Evolutionary conservation across 352 stramenopile genomes (phyloP).

Genomic region (Phytophthora capsici): DNA sequence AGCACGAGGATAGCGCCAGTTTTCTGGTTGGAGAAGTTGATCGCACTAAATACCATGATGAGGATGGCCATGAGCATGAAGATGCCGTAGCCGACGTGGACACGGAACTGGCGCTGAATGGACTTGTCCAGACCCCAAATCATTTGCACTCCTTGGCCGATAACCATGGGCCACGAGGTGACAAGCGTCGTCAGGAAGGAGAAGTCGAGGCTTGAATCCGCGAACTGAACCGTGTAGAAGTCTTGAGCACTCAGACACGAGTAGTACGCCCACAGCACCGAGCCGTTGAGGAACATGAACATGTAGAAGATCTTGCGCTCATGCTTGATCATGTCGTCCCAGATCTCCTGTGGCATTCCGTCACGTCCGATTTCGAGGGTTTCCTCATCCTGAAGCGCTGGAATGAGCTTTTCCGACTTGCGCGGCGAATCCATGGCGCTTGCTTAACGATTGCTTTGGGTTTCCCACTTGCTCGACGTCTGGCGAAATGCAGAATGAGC

Average conservation of each 20-base stretch:
- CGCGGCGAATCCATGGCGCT: slow-evolving; percentile 28
- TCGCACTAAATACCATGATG: slow-evolving; percentile 66
- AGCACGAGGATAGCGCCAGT: slow-evolving; percentile 56
- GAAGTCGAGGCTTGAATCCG: slow-evolving; percentile 55
- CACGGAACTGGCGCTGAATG: slow-evolving; percentile 42
- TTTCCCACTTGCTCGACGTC: slow-evolving; percentile 9
- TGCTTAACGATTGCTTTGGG: neutral
- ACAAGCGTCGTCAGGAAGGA: slow-evolving; percentile 67
- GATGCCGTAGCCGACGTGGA: slow-evolving; percentile 53
- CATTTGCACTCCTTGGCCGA: slow-evolving; percentile 63
- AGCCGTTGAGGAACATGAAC: slow-evolving; percentile 73
- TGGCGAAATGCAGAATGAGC: slow-evolving; percentile 28
- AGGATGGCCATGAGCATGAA: slow-evolving; percentile 55
- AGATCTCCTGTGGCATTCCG: slow-evolving; percentile 59
- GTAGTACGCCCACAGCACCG: slow-evolving; percentile 77
- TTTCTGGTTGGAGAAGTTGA: slow-evolving; percentile 50
- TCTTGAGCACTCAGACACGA: slow-evolving; percentile 73
- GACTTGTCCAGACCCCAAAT: slow-evolving; percentile 60
- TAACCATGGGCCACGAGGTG: slow-evolving; percentile 63
- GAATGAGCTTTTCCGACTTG: slow-evolving; percentile 52
- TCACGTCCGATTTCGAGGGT: slow-evolving; percentile 32
- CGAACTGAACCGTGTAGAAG: slow-evolving; percentile 62
- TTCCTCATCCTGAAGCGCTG: slow-evolving; percentile 19
- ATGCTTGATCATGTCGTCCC: slow-evolving; percentile 58
- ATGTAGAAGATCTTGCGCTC: slow-evolving; percentile 60